phyloP scores from a whole-genome alignment of 768 basidiomycete genomes.

The Hypsizygus marmoreus region DNA sequence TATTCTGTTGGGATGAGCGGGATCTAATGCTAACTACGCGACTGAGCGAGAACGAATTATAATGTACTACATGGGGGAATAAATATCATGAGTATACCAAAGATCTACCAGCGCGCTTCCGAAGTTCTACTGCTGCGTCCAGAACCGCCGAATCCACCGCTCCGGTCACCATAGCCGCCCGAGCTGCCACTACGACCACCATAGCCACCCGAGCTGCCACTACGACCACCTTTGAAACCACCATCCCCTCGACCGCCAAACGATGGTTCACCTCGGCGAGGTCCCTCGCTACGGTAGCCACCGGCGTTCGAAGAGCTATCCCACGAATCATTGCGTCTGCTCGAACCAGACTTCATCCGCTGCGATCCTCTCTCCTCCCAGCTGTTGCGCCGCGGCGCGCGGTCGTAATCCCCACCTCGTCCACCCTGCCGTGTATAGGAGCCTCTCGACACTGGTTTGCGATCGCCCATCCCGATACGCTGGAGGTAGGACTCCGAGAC shows the following conservation, averaged over 20 bases:
- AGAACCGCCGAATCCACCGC: slow-evolving; percentile 1
- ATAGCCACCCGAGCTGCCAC: no score
- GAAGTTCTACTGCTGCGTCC: not conserved
- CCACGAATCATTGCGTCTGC: not conserved
- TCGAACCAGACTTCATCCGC: not conserved
- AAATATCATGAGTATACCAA: not conserved
- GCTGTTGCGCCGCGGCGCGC: not conserved
- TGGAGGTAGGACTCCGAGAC: slow-evolving; percentile 50
- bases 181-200: not conserved
- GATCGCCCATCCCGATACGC: slow-evolving; percentile 1
- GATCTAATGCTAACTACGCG: no score
- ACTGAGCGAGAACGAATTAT: no score
- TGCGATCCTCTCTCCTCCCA: slow-evolving; percentile 4
- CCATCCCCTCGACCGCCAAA: not conserved
- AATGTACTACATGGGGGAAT: no score
- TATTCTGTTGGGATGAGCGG: no score
- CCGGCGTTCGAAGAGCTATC: not conserved
- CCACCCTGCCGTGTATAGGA: not conserved
- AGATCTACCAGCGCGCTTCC: not conserved
- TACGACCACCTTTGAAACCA: not conserved
- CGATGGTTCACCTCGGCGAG: not conserved
- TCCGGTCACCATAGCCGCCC: not conserved
- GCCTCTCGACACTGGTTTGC: not conserved
- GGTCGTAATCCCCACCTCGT: not conserved
- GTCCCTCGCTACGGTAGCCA: not conserved